Conservation (phyloP, 2,329 filamentous ascomycete genomes). For the Penicillium crustosum region DNA sequence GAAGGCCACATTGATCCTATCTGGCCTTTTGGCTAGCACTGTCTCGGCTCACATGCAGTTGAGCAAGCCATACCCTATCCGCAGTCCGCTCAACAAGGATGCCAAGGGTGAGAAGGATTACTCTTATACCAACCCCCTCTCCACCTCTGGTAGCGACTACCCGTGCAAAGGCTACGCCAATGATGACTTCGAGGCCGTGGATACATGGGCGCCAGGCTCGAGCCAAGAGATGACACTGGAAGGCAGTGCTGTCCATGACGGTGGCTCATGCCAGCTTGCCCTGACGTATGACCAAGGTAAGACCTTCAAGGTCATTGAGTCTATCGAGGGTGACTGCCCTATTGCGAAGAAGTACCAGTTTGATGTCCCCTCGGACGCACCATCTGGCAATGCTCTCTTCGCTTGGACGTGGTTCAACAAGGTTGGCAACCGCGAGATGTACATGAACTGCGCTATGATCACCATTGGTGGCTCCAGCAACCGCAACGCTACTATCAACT, state of each 20-base stretch:
- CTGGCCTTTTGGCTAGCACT: conserved; percentile 34
- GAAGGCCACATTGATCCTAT: conserved; percentile 34
- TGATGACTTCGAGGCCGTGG: conserved; percentile 55
- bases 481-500: not conserved
- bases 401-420: conserved; percentile 79
- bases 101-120: conserved; percentile 60
- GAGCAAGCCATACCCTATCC: conserved; percentile 55
- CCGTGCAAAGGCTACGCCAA: conserved; percentile 71
- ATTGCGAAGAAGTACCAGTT: conserved; percentile 60
- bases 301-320: conserved; percentile 68
- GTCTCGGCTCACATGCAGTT: conserved; percentile 56
- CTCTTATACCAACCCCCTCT: conserved; percentile 68
- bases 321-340: conserved; percentile 60
- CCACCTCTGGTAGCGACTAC: conserved; percentile 60
- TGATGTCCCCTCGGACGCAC: conserved; percentile 63
- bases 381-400: conserved; percentile 62
- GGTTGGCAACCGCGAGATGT: conserved; percentile 77
- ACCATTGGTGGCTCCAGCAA: conserved; percentile 50
- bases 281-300: conserved; percentile 71
- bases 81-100: conserved; percentile 51
- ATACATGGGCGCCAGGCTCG: conserved; percentile 62
- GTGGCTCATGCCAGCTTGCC: conserved; percentile 74
- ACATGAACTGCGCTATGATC: conserved; percentile 80
- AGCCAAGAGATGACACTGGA: conserved; percentile 63
- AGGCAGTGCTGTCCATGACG: conserved; percentile 64